phyloP scores from a whole-genome alignment of 176 grass and related monocot genomes.

The Carex cristatella region DNA sequence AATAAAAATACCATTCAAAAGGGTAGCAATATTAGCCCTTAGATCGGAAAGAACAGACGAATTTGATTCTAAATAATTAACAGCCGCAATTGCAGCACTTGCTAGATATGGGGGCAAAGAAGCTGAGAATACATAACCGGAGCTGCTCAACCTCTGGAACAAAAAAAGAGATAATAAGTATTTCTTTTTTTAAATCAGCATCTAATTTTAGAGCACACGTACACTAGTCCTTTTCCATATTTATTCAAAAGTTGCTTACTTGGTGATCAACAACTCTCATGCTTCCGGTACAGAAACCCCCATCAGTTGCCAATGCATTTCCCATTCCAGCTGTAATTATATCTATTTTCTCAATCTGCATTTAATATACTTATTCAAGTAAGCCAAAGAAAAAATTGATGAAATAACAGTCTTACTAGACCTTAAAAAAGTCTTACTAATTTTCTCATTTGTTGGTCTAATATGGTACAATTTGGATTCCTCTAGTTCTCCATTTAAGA shows the following conservation, averaged over 20 bases:
- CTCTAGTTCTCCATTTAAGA: background rate
- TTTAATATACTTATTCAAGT: constrained; percentile 20
- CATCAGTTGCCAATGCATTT: constrained; percentile 83
- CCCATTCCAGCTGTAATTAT: constrained; percentile 98
- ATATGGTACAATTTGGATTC: background rate
- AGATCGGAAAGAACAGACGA: constrained; percentile 54
- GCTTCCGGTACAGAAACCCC: constrained; percentile 94
- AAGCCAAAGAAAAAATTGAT: background rate
- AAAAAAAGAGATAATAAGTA: constrained; percentile 7
- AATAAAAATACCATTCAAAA: constrained; percentile 40
- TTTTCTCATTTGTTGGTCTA: background rate
- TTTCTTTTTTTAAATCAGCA: background rate
- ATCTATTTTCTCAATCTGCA: constrained; percentile 92
- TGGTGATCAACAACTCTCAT: constrained; percentile 96
- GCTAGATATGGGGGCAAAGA: constrained; percentile 95
- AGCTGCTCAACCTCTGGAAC: constrained; percentile 77
- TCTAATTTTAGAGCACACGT: background rate
- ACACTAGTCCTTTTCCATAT: background rate
- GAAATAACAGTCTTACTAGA: background rate
- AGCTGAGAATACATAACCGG: constrained; percentile 91
- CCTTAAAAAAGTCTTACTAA: background rate
- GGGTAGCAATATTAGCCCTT: constrained; percentile 53
- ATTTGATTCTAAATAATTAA: constrained; percentile 79
- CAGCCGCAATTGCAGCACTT: constrained; percentile 67
- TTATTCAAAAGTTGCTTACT: constrained; percentile 34